Evolutionary conservation across 257 asterid genomes (phyloP), one percentile per base, ranked within the genome.

Genomic region (Plantago major): DNA sequence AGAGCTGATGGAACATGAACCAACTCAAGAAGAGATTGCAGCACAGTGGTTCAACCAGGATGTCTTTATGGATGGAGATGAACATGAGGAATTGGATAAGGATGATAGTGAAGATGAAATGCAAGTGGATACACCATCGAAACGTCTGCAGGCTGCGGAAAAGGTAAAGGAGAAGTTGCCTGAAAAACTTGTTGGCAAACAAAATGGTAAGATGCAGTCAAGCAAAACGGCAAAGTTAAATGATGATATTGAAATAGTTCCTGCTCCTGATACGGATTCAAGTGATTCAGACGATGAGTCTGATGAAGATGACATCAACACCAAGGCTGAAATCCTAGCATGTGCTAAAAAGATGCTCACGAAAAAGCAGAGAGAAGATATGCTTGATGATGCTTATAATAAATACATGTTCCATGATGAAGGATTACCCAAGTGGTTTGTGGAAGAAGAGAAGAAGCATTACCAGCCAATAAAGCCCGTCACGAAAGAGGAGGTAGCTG

Each of bases 21-120:
- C 83, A 12, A 81, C 86, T 44, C 84, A 87, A 74, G 94, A 87
- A 38, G 96, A 93, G 79, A 81, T 89, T 47, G 83, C 87, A 15
- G 79, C 83, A 6, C 84, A 81, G 69, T 93, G 99, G 99, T 93
- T 85, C 63, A 87, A 84, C 62, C 99, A 93, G 67, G 97, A 93
- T 63, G 90, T 93, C 63, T 93, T 93, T 60, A 66, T 76, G 73
- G 96, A 89, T 42, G 78, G 60, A 15, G 92, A 82, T 6, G 96
- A 79, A 62, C 74, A 60, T 0, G 86, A 82, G 50, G 68, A 72
- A 38, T 46, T 70, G 61, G 83, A 63, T 28, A 77, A 76, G 30
- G 79, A 77, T 44, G 88, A 79, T 18, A 81, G 87, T 62, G 97
- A 85, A 16, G 97, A 89, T 56, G 99, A 93, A 55, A 89, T 85